Base-by-base conservation (phyloP, 768 basidiomycete species). In the Hydnomerulius pinastri region DNA sequence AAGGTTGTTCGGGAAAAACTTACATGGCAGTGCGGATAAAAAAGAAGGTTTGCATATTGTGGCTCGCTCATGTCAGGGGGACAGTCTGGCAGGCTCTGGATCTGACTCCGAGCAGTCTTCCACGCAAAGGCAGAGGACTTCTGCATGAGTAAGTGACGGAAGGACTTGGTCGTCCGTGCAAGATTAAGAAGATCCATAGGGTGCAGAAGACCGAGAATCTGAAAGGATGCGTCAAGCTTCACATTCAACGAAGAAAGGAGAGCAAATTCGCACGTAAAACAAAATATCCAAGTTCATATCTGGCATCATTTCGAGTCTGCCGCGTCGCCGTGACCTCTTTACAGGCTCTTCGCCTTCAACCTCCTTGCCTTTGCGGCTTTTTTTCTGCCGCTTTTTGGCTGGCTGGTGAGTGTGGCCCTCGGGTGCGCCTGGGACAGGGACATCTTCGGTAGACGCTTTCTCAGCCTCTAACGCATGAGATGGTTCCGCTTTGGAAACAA, bases 31-130 rank as follows among this genome's bases (percentile, higher is more conserved):
- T 25, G 23, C 5, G 32, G 32, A 25, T 45, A 13, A 21, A 45
- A 79, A 18, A 65, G 66, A 12, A 79, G 67, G 47, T 64, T 71
- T 23, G 73, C 72, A 51, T 72, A 78, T 55, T 73, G 67, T 5
- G 68, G 68, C 48, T 78, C 77, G 23, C 55, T 64, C 45, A 78
- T 60, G 53, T 78, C 77, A 7, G 51, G 41, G 0, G 77, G 78
- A 52, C 73, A 73, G 7, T 61, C 46, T 0, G 77, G 77, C 11
- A 77, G 62, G 18, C 67, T 70, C 28, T 59, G 57, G 11, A 74
- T 60, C 43, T 66, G 68, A 10, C 44, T 53, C 21, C 77, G 63
- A 12, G 30, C 18, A 32, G 20, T 40, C 13, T 43, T 47, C 60
- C 65, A 45, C 56, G 65, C 41, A 53, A 65, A 43, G 64, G 58